These are phyloP conservation scores for Lanmaoa rubissima DNA, from an alignment of 768 basidiomycete genomes.

Conservation along the genomic window DNA sequence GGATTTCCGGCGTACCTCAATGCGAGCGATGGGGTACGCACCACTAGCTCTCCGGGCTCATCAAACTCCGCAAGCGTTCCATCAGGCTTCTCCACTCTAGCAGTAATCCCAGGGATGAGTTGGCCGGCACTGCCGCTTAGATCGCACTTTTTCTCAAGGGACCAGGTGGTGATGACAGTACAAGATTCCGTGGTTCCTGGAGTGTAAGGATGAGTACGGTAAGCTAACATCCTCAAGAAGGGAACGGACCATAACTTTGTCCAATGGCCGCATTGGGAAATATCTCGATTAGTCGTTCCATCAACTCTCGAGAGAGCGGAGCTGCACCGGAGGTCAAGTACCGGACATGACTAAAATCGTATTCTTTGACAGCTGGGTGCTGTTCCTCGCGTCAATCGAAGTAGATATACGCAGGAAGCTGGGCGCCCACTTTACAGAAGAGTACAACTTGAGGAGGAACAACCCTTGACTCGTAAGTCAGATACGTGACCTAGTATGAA, in stretches of 20 bases:
- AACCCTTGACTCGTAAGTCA: conserved; percentile 24
- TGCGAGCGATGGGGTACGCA: conserved; percentile 59
- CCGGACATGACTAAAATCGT: conserved; percentile 40
- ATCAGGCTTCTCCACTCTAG: conserved; percentile 56
- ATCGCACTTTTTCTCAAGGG: conserved; percentile 44
- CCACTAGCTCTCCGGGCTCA: conserved; percentile 61
- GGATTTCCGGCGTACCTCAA: conserved; percentile 57
- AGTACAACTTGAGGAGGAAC: conserved; percentile 50
- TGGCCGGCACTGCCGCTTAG: conserved; percentile 55
- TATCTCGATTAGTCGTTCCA: conserved; percentile 40
- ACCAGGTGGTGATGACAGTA: conserved; percentile 49
- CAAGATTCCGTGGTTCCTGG: conserved; percentile 65
- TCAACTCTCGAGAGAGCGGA: conserved; percentile 53
- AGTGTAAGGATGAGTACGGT: not conserved
- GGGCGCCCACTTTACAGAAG: conserved; percentile 45
- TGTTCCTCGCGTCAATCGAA: conserved; percentile 10
- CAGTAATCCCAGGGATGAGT: conserved; percentile 55
- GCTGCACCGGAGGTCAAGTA: conserved; percentile 51
- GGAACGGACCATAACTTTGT: conserved; percentile 56
- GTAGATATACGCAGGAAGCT: not conserved
- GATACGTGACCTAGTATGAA: not conserved
- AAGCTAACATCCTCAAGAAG: not conserved
- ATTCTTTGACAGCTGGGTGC: conserved; percentile 41
- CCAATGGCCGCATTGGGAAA: conserved; percentile 54
- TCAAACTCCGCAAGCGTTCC: conserved; percentile 54